A percentile compares a stretch with the other conserved stretches of the same genome.
Evolutionary conservation across 148 eudicot species (phyloP).

Genomic region (Hydrangea macrophylla): DNA sequence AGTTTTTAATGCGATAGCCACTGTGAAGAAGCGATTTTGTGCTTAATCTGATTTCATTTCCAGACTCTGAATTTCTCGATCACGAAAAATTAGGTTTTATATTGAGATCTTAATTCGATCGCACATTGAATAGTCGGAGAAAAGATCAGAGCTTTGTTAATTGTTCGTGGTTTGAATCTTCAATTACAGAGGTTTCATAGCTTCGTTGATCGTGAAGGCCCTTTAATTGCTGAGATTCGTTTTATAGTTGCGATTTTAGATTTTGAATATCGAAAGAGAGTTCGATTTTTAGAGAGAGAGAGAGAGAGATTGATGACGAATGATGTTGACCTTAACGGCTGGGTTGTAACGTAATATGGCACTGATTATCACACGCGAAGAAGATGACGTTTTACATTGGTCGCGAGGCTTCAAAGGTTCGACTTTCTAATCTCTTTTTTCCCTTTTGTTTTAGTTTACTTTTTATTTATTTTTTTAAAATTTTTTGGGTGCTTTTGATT

Average conservation of each 20-base stretch:
- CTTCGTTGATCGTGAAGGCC: neutral
- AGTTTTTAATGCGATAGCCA: neutral
- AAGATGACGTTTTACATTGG: constrained; percentile 93
- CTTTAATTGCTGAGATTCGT: neutral
- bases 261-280: too few species aligned
- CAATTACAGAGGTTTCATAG: neutral
- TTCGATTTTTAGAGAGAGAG: constrained; percentile 4
- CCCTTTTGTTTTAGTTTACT: neutral
- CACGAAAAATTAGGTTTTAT: neutral
- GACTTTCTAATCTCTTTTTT: neutral
- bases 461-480: constrained; percentile 2
- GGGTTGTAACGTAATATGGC: constrained; percentile 57
- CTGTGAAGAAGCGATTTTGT: neutral
- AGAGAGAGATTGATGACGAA: constrained; percentile 16
- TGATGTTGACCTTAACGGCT: constrained; percentile 37
- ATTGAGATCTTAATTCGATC: neutral
- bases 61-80: constrained; percentile 4
- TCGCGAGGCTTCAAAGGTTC: constrained; percentile 98
- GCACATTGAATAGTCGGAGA: neutral
- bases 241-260: neutral
- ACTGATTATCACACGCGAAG: constrained; percentile 27
- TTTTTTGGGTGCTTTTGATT: constrained; percentile 7
- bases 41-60: neutral
- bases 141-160: neutral
- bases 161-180: neutral